A percentile compares a stretch with the other conserved stretches of the same genome.
Evolutionary conservation across 495 filamentous ascomycete genomes (phyloP).

Genomic region (Hypoxylon fragiforme): DNA sequence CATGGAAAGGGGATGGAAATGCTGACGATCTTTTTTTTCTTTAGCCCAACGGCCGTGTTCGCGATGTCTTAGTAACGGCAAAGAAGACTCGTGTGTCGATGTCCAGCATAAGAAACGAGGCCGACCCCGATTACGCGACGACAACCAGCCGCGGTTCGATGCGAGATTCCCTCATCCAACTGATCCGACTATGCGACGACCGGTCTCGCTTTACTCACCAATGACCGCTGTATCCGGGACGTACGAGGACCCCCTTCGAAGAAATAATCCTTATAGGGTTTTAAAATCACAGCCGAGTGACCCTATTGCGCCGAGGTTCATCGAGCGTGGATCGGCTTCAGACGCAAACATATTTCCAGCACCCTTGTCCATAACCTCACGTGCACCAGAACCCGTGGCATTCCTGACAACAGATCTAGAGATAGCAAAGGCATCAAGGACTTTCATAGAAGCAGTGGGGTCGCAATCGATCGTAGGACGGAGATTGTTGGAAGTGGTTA

Average conservation of each 20-base stretch:
- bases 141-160: slow-evolving; percentile 62
- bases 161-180: slow-evolving; percentile 48
- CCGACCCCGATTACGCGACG: slow-evolving; percentile 86
- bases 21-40: slow-evolving; percentile 27
- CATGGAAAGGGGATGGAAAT: slow-evolving; percentile 7
- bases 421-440: slow-evolving; percentile 55
- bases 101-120: slow-evolving; percentile 97
- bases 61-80: slow-evolving; percentile 62
- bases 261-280: slow-evolving; percentile 57
- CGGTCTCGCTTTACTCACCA: slow-evolving; percentile 47
- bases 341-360: slow-evolving; percentile 54
- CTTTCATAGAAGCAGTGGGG: slow-evolving; percentile 56
- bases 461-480: slow-evolving; percentile 44
- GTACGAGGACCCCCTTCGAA: slow-evolving; percentile 54
- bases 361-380: slow-evolving; percentile 47
- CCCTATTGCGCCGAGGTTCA: slow-evolving; percentile 48
- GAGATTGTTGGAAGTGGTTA: slow-evolving; percentile 54
- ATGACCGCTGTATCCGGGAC: slow-evolving; percentile 32
- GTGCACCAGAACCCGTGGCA: slow-evolving; percentile 51
- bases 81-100: slow-evolving; percentile 86
- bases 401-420: slow-evolving; percentile 60
- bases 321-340: slow-evolving; percentile 46
- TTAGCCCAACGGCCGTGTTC: slow-evolving; percentile 66
- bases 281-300: slow-evolving; percentile 62
- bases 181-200: slow-evolving; percentile 50